Conservation (phyloP, 768 basidiomycete species). For the Lactifluus subvellereus region DNA sequence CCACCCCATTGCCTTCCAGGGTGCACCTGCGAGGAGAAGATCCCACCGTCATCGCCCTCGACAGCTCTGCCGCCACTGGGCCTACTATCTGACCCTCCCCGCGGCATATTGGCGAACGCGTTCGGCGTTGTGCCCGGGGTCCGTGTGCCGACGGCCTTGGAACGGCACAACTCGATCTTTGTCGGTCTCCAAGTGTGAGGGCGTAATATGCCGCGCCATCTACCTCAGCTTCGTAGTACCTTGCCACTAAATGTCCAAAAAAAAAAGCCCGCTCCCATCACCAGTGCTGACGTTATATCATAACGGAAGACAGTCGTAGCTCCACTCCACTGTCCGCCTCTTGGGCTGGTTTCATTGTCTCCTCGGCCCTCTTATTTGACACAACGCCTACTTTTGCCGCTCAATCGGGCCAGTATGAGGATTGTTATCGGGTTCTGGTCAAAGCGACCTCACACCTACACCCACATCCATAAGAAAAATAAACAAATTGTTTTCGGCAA, state of each 20-base stretch:
- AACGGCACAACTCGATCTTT: slow-evolving; percentile 23
- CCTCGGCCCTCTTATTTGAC: not conserved
- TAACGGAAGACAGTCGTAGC: not conserved
- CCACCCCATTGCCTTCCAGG: slow-evolving; percentile 19
- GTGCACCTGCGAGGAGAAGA: slow-evolving; percentile 21
- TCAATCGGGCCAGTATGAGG: not conserved
- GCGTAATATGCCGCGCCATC: not conserved
- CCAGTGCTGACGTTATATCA: not conserved
- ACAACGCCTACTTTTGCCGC: not conserved
- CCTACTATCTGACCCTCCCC: not conserved
- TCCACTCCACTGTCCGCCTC: not conserved
- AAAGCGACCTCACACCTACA: not conserved
- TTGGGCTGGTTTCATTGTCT: not conserved
- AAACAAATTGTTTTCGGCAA: not conserved
- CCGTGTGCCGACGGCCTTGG: slow-evolving; percentile 23
- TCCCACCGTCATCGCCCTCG: slow-evolving; percentile 19
- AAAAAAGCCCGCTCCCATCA: too few species aligned
- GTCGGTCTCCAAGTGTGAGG: slow-evolving; percentile 21
- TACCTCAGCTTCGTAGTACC: not conserved
- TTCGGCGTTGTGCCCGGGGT: slow-evolving; percentile 19
- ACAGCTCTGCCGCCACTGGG: slow-evolving; percentile 19
- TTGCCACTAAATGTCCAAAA: not conserved
- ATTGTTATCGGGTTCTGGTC: not conserved
- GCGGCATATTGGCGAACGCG: not conserved
- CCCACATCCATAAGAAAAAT: not conserved